Evolutionary conservation across 2,329 filamentous ascomycete species (phyloP).

Genomic region (Penicillium corylophilum): DNA sequence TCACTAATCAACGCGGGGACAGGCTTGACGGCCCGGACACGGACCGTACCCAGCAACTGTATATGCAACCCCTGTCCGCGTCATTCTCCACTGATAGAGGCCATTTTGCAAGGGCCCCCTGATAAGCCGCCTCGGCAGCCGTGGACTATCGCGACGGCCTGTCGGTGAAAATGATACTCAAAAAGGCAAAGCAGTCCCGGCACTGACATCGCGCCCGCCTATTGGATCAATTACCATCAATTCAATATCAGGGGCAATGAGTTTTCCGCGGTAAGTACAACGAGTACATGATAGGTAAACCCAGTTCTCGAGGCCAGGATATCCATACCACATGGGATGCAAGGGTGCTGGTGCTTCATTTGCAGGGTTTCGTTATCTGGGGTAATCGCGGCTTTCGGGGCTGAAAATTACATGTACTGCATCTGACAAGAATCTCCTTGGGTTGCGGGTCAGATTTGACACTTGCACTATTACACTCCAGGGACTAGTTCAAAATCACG

Average conservation of each 20-base stretch:
- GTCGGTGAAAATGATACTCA: conserved; percentile 1
- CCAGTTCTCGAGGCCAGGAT: background rate
- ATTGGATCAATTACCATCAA: background rate
- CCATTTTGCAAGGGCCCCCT: background rate
- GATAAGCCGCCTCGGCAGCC: background rate
- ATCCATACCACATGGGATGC: background rate
- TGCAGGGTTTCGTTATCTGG: background rate
- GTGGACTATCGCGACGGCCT: background rate
- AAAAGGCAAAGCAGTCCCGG: conserved; percentile 8
- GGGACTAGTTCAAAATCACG: background rate
- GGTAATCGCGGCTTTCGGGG: background rate
- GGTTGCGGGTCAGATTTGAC: background rate
- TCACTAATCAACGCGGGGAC: no score
- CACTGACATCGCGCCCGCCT: background rate
- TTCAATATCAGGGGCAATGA: background rate
- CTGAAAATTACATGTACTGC: background rate
- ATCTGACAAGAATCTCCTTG: background rate
- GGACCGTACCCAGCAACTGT: background rate
- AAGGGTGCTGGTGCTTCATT: background rate
- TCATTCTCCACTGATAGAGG: background rate
- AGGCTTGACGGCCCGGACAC: background rate
- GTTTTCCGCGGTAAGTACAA: conserved; percentile 6
- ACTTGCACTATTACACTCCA: background rate
- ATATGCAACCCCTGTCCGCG: background rate
- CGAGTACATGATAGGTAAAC: background rate